Conservation (phyloP, 441 rosid genomes). For the Bocquillonia castaneifolia region DNA sequence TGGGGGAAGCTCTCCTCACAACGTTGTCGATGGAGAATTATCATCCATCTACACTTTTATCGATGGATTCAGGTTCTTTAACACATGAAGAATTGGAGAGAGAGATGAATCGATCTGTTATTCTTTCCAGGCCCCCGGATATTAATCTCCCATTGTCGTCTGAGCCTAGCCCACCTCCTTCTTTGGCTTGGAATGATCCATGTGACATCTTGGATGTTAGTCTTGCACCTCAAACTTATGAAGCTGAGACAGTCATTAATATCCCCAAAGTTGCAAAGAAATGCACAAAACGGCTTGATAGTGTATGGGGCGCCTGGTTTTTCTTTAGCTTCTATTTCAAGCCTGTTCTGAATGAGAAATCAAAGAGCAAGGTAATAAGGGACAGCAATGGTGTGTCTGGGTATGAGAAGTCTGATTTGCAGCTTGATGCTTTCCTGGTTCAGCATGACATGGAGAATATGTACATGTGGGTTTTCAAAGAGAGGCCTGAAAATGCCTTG, state of each 20-base stretch:
- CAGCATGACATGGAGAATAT: slow-evolving; percentile 96
- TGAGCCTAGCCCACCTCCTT: slow-evolving; percentile 67
- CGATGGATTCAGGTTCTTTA: slow-evolving; percentile 73
- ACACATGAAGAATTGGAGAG: slow-evolving; percentile 74
- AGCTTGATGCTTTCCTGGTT: slow-evolving; percentile 70
- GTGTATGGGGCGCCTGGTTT: slow-evolving; percentile 94
- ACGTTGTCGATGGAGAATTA: slow-evolving; percentile 72
- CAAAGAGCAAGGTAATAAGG: slow-evolving; percentile 54
- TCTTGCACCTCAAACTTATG: slow-evolving; percentile 61
- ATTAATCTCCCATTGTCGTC: slow-evolving; percentile 75
- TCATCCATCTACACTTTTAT: slow-evolving; percentile 77
- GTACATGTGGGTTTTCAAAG: slow-evolving; percentile 95
- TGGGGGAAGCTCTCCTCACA: slow-evolving; percentile 69
- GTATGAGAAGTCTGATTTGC: slow-evolving; percentile 75
- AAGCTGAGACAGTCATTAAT: slow-evolving; percentile 52
- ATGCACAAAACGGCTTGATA: slow-evolving; percentile 71
- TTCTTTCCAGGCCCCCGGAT: slow-evolving; percentile 70
- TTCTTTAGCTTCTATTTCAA: slow-evolving; percentile 80
- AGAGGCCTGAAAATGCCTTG: slow-evolving; percentile 75
- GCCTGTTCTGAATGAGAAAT: slow-evolving; percentile 76
- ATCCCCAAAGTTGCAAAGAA: slow-evolving; percentile 67
- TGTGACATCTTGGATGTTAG: slow-evolving; percentile 71
- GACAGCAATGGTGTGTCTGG: slow-evolving; percentile 73
- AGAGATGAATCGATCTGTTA: slow-evolving; percentile 49
- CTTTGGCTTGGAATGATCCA: slow-evolving; percentile 56